A percentile compares a stretch with the other conserved stretches of the same genome.
phyloP scores from a whole-genome alignment of 305 asterid genomes.

The Solanum hybrid region DNA sequence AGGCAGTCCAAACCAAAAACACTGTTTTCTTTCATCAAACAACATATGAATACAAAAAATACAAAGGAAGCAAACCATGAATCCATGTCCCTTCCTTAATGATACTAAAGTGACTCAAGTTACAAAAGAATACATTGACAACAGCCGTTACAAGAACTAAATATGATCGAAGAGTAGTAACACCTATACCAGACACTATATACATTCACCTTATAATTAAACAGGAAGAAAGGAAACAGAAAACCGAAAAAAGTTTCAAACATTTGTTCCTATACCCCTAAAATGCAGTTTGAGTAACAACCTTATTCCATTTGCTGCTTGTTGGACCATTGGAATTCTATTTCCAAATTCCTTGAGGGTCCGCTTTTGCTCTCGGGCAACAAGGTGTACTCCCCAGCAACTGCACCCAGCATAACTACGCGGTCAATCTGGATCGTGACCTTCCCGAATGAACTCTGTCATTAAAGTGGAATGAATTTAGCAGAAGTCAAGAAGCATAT shows the following conservation, averaged over 20 bases:
- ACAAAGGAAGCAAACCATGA: slow-evolving; percentile 13
- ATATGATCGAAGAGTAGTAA: neutral
- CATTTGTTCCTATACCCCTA: slow-evolving; percentile 1
- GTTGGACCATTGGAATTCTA: slow-evolving; percentile 96
- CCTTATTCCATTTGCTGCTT: slow-evolving; percentile 23
- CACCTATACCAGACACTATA: slow-evolving; percentile 17
- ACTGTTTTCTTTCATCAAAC: slow-evolving; percentile 8
- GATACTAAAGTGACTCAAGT: slow-evolving; percentile 17
- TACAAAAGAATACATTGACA: slow-evolving; percentile 36
- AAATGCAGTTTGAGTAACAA: neutral
- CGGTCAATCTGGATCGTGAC: slow-evolving; percentile 97
- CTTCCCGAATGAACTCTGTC: slow-evolving; percentile 91
- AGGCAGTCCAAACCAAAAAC: neutral
- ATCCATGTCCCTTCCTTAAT: slow-evolving; percentile 7
- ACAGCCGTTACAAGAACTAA: slow-evolving; percentile 15
- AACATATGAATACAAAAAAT: slow-evolving; percentile 15
- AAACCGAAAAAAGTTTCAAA: slow-evolving; percentile 4
- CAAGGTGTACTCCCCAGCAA: slow-evolving; percentile 88
- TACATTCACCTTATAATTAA: slow-evolving; percentile 31
- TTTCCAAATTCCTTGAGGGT: slow-evolving; percentile 87
- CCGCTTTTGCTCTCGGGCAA: slow-evolving; percentile 96
- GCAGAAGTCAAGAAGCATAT: neutral
- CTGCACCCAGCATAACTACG: slow-evolving; percentile 95
- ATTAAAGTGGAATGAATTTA: neutral
- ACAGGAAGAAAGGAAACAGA: neutral